Conservation (phyloP, 345 rosid genomes). For the Ceriops tagal region DNA sequence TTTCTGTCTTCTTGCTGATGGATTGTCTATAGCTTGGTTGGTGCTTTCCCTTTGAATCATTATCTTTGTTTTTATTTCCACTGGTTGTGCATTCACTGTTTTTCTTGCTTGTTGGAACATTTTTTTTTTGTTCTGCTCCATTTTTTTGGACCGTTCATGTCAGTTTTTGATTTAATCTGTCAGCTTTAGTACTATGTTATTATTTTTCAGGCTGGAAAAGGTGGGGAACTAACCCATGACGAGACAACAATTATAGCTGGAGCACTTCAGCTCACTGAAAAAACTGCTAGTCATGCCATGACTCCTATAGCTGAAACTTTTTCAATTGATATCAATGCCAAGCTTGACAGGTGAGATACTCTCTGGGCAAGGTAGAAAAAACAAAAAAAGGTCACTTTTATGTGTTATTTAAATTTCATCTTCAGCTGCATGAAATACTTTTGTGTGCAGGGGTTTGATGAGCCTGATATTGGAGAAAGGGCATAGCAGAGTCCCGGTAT, state of each 20-base stretch:
- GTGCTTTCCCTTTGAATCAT: background rate
- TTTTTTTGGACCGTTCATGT: background rate
- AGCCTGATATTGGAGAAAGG: conserved; percentile 85
- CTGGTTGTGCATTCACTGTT: background rate
- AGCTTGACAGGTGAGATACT: conserved; percentile 62
- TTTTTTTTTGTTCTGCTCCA: background rate
- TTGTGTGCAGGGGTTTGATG: conserved; percentile 60
- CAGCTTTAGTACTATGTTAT: background rate
- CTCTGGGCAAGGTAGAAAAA: conserved; percentile 5
- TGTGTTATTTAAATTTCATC: conserved; percentile 13
- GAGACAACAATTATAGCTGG: conserved; percentile 99
- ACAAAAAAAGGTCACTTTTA: conserved; percentile 10
- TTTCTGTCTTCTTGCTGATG: background rate
- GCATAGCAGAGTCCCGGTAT: conserved; percentile 97
- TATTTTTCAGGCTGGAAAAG: conserved; percentile 80
- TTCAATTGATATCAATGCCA: conserved; percentile 77
- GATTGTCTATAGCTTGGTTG: background rate
- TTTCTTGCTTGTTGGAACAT: background rate
- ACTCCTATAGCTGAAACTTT: conserved; percentile 78
- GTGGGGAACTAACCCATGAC: conserved; percentile 95
- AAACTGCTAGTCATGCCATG: conserved; percentile 89
- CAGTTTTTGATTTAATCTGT: background rate
- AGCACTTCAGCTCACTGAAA: conserved; percentile 89
- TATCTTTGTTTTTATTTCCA: background rate
- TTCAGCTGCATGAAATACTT: conserved; percentile 16